These are phyloP conservation scores for Calycina herbarum DNA, from an alignment of 2,329 filamentous ascomycete species.

Conservation along the genomic window DNA sequence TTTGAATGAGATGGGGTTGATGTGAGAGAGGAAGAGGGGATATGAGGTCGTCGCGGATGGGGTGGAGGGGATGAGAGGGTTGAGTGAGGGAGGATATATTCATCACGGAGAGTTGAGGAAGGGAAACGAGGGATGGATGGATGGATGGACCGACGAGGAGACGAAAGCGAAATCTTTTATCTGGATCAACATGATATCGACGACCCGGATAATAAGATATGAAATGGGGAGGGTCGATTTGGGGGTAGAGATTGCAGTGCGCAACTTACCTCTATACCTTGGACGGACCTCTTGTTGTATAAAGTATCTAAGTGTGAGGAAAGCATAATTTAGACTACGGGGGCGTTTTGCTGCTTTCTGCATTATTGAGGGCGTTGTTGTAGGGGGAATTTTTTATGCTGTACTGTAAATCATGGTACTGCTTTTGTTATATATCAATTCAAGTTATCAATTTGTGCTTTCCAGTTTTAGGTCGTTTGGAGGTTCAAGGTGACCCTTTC, in stretches of 20 bases:
- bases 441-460: neutral
- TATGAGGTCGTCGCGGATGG: neutral
- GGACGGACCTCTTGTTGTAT: neutral
- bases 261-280: neutral
- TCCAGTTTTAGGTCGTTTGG: too few relatives aligned
- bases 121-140: neutral
- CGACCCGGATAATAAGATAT: constrained; percentile 1
- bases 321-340: constrained; percentile 1
- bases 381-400: neutral
- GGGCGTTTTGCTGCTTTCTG: neutral
- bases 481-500: too few relatives aligned
- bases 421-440: neutral
- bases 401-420: neutral
- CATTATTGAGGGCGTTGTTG: neutral
- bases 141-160: neutral
- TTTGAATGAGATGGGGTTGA: neutral
- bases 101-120: neutral
- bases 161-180: constrained; percentile 1
- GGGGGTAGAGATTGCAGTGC: neutral
- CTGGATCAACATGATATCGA: constrained; percentile 1
- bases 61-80: neutral
- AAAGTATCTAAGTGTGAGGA: neutral
- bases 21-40: neutral
- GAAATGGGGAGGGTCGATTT: neutral
- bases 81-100: neutral